phyloP scores from a whole-genome alignment of 169 alveolate genomes.

The Eimeria falciformis region DNA sequence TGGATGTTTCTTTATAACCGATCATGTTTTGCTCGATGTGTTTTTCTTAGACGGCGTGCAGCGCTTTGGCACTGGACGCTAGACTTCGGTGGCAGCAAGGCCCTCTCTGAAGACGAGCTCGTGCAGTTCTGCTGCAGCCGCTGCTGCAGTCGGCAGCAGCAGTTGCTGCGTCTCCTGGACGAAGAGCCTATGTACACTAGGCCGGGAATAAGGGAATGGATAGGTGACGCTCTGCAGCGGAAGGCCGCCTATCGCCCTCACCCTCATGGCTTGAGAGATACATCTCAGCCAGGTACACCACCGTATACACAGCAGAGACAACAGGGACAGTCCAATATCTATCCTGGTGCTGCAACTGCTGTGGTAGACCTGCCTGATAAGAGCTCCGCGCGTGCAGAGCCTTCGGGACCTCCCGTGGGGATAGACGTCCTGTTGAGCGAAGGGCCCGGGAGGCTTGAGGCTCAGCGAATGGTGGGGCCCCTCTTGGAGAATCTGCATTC shows the following conservation, averaged over 20 bases:
- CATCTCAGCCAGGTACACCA: neutral
- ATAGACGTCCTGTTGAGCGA: constrained; percentile 42
- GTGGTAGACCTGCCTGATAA: neutral
- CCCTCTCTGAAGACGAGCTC: constrained; percentile 58
- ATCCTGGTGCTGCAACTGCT: neutral
- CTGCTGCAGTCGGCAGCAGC: constrained; percentile 69
- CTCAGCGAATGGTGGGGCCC: constrained; percentile 27
- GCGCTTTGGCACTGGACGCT: constrained; percentile 65
- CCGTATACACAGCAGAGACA: constrained; percentile 4
- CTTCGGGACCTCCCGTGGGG: constrained; percentile 25
- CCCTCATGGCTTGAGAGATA: constrained; percentile 65
- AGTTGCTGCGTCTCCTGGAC: constrained; percentile 65
- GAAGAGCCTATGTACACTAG: constrained; percentile 69
- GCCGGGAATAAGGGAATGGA: constrained; percentile 71
- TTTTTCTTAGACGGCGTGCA: constrained; percentile 64
- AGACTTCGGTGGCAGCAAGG: constrained; percentile 72
- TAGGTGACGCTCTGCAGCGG: constrained; percentile 61
- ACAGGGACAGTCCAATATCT: neutral
- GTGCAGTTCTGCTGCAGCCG: constrained; percentile 70
- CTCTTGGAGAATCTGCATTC: constrained; percentile 35
- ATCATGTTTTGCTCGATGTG: neutral
- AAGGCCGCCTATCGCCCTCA: constrained; percentile 66
- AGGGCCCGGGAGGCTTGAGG: constrained; percentile 36
- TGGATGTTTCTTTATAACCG: no score
- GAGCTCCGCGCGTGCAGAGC: neutral